Conservation (phyloP, 1,139 yeast genomes). For the Hyphopichia buzzinii region DNA sequence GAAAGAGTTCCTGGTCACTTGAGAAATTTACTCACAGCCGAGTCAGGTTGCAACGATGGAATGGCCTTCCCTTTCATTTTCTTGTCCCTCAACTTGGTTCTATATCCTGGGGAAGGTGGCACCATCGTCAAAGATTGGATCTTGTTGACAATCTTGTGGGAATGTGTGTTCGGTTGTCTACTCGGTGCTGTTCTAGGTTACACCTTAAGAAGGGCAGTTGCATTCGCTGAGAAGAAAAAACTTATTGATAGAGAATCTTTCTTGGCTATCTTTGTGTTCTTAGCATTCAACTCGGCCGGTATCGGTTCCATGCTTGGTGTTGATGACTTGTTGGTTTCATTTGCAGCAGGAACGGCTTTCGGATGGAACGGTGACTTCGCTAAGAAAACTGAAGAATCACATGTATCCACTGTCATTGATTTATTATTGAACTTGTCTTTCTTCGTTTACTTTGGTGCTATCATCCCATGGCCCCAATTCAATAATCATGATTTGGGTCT, state of each 20-base stretch:
- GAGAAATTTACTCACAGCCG: conserved; percentile 85
- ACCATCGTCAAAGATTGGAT: conserved; percentile 85
- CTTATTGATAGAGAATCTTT: conserved; percentile 92
- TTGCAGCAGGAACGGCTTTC: conserved; percentile 95
- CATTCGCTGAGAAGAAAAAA: conserved; percentile 70
- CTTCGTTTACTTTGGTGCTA: conserved; percentile 91
- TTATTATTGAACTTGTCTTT: conserved; percentile 79
- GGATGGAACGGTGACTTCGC: conserved; percentile 98
- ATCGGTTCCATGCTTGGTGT: conserved; percentile 89
- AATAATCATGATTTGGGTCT: conserved; percentile 67
- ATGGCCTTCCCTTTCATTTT: conserved; percentile 96
- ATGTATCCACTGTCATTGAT: conserved; percentile 91
- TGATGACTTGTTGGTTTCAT: conserved; percentile 88
- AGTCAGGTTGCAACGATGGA: conserved; percentile 97
- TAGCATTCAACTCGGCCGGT: conserved; percentile 89
- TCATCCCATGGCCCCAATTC: conserved; percentile 88
- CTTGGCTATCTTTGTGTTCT: conserved; percentile 81
- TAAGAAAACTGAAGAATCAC: conserved; percentile 82
- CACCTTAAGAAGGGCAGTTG: conserved; percentile 67
- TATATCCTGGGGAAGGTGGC: conserved; percentile 62
- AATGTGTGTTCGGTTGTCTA: conserved; percentile 80
- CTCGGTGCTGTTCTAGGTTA: conserved; percentile 81
- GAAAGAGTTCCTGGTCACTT: conserved; percentile 95
- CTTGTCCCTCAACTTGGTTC: conserved; percentile 65
- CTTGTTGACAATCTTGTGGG: conserved; percentile 75